Percentiles rank a stretch among this genome's conserved stretches.
Conservation (phyloP, 2,329 filamentous ascomycete species). For the Penicillium sp. region DNA sequence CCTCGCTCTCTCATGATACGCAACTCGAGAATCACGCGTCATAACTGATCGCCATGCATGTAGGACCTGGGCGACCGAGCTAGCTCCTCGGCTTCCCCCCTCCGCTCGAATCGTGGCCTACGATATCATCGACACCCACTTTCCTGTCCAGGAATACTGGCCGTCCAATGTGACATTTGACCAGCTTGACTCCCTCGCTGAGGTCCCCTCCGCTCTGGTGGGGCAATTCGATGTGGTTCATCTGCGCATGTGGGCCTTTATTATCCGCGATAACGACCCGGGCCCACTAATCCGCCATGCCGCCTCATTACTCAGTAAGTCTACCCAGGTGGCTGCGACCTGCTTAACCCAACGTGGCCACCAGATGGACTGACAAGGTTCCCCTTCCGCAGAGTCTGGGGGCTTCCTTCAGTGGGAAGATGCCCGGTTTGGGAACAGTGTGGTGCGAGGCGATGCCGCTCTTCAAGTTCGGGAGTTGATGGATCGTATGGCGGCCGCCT, state of each 20-base stretch:
- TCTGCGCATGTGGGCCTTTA: constrained; percentile 2
- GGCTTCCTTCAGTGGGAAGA: constrained; percentile 7
- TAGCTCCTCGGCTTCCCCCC: neutral
- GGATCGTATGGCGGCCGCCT: neutral
- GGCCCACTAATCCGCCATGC: neutral
- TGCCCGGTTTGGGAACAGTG: constrained; percentile 1
- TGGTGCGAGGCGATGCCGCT: constrained; percentile 2
- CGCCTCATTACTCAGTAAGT: constrained; percentile 4
- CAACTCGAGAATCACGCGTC: neutral
- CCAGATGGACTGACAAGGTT: no score
- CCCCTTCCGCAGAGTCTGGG: constrained; percentile 2
- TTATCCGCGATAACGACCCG: constrained; percentile 2
- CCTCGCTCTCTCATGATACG: neutral
- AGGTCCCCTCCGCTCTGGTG: neutral
- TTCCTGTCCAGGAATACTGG: constrained; percentile 1
- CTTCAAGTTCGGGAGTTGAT: neutral
- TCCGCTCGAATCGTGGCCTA: neutral
- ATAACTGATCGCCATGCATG: neutral
- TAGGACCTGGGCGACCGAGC: constrained; percentile 2
- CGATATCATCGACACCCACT: constrained; percentile 2
- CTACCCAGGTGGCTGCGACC: neutral
- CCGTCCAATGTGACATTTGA: constrained; percentile 1
- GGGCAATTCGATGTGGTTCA: constrained; percentile 7
- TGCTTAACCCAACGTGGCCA: neutral
- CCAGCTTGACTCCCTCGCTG: neutral